Base-by-base conservation (phyloP, 768 basidiomycete species). In the Leucosporidium scottii region DNA sequence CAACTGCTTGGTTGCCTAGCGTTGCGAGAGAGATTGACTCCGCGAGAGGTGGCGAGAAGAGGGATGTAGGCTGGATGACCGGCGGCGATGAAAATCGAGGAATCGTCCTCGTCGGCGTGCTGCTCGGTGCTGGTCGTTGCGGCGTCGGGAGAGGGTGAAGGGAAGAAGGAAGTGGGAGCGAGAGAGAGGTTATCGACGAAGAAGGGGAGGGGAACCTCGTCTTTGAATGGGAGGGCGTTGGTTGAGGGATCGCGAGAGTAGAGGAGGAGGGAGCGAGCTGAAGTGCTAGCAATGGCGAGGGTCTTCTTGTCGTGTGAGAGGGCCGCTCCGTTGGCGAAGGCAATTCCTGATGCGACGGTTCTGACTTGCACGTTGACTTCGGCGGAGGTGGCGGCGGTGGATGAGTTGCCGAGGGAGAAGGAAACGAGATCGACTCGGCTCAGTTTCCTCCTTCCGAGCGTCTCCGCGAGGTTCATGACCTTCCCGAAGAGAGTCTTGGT, bases 301-400 rank as follows among this genome's bases (percentile, higher is more conserved):
- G 82, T 79, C 3, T 77, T 74, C 2, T 81, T 82, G 1, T 78
- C 74, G 0, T 81, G 82, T 0, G 86, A 86, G 51, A 88, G 70
- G 0, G 87, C 81, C 65, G 89, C 70, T 25, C 88, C 88, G 71
- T 90, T 90, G 4, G 88, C 79, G 76, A 88, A 89, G 0, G 87
- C 78, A 20, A 88, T 76, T 61, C 84, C 83, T 4, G 79, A 74
- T 9, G 79, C 79, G 53, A 84, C 77, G 30, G 65, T 88, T 80
- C 68, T 87, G 85, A 10, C 82, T 80, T 57, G 57, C 20, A 66
- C 17, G 15, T 28, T 23, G 9, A 7, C 18, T n/a, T 23, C 17
- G 6, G 7, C 50, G 50, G 49, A 4, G 49, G 20, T n/a, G 6
- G 7, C 50, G 50, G 49, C 15, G 49, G 20, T n/a, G 17, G 49